Conservation (phyloP, 331 rosid genomes). For the Malus hybrid region DNA sequence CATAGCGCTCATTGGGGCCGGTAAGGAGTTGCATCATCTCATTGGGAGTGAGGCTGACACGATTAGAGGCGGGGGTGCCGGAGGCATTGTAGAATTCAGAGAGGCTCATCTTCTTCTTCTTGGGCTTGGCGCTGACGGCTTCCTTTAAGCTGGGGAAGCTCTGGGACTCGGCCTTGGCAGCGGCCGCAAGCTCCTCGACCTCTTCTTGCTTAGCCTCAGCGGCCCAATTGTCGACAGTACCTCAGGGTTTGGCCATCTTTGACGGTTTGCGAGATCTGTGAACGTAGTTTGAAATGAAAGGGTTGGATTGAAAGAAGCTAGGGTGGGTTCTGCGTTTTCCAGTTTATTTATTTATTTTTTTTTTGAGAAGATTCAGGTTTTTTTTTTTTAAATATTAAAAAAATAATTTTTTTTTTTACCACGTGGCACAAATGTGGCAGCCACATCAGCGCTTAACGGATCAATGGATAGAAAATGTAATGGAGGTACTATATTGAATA, state of each 20-base stretch:
- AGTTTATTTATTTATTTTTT: no score
- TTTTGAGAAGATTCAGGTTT: no score
- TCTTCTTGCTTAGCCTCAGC: conserved; percentile 89
- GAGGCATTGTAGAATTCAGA: conserved; percentile 34
- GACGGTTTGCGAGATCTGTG: conserved; percentile 29
- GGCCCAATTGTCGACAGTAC: conserved; percentile 86
- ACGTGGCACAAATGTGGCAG: no score
- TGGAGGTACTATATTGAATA: no score
- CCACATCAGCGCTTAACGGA: no score
- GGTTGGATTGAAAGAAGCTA: not conserved
- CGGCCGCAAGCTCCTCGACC: conserved; percentile 60
- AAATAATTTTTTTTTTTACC: no score
- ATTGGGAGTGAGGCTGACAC: conserved; percentile 41
- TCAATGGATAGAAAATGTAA: no score
- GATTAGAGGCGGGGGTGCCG: not conserved
- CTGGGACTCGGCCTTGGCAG: conserved; percentile 20
- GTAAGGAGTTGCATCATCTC: conserved; percentile 85
- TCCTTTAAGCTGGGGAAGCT: conserved; percentile 83
- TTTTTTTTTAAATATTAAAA: no score
- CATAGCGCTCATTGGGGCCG: conserved; percentile 71
- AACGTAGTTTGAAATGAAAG: not conserved
- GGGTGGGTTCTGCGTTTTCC: no score
- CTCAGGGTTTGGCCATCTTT: conserved; percentile 81
- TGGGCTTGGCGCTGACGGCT: conserved; percentile 55
- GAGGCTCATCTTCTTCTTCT: conserved; percentile 65